Percentiles rank a stretch among this genome's conserved stretches.
These are phyloP conservation scores for Skeletonema menzelii DNA, from an alignment of 108 stramenopile genomes.

Conservation along the genomic window DNA sequence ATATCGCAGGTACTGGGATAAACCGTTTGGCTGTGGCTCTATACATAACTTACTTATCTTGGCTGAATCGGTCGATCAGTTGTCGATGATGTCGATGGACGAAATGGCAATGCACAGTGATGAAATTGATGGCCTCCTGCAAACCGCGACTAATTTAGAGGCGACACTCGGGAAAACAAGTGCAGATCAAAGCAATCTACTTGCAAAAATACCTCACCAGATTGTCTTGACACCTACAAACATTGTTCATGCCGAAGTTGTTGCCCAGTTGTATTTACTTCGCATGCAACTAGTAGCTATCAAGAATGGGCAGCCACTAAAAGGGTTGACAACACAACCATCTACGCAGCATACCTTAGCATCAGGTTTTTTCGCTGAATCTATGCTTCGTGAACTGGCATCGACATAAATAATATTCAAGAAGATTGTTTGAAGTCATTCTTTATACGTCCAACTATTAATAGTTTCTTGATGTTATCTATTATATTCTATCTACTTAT, in stretches of 20 bases:
- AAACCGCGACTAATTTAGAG: constrained; percentile 19
- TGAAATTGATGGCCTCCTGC: constrained; percentile 33
- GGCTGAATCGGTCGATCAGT: constrained; percentile 16
- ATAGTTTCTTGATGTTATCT: not conserved
- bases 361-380: constrained; percentile 4
- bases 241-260: constrained; percentile 23
- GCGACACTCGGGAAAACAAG: not conserved
- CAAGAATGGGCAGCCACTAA: constrained; percentile 16
- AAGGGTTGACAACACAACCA: constrained; percentile 3
- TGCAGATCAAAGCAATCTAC: not conserved
- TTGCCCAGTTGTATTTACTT: constrained; percentile 12
- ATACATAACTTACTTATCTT: constrained; percentile 32
- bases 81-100: constrained; percentile 10
- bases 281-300: constrained; percentile 30
- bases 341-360: constrained; percentile 18
- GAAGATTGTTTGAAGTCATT: not conserved
- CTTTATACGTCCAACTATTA: not conserved
- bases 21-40: constrained; percentile 19
- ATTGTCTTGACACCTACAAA: constrained; percentile 9
- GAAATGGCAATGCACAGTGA: constrained; percentile 9
- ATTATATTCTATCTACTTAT: not conserved
- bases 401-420: constrained; percentile 18
- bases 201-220: constrained; percentile 13
- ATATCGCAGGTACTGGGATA: constrained; percentile 16
- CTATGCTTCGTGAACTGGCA: constrained; percentile 30